These are phyloP conservation scores for Lepraria neglecta DNA, from an alignment of 495 filamentous ascomycete species.

Conservation along the genomic window DNA sequence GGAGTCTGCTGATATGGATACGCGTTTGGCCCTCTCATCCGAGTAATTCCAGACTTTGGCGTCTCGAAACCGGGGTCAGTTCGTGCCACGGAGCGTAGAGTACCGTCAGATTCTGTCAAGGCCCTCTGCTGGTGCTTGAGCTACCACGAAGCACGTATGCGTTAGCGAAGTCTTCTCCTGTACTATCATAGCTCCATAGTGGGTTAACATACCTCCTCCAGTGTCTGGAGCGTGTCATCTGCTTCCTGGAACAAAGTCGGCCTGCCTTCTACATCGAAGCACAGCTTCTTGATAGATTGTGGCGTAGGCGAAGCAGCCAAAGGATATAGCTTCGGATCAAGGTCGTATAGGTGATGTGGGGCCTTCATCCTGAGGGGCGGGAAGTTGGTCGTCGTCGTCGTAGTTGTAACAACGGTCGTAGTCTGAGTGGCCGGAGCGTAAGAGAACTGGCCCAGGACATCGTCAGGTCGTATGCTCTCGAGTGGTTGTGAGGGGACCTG, in stretches of 20 bases:
- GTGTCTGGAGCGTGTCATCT: constrained; percentile 48
- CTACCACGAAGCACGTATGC: constrained; percentile 31
- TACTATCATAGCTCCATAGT: not conserved
- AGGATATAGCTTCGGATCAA: constrained; percentile 86
- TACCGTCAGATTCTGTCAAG: constrained; percentile 50
- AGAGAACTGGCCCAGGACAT: constrained; percentile 55
- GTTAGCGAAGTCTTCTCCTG: constrained; percentile 19
- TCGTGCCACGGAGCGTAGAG: constrained; percentile 45
- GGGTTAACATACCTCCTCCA: constrained; percentile 50
- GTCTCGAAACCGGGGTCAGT: constrained; percentile 27
- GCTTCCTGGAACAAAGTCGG: constrained; percentile 63
- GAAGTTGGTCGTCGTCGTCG: constrained; percentile 83
- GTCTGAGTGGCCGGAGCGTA: constrained; percentile 67
- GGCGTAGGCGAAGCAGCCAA: constrained; percentile 78
- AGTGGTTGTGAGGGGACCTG: constrained; percentile 24
- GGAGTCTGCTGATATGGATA: constrained; percentile 2
- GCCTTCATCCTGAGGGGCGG: constrained; percentile 75
- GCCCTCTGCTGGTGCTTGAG: constrained; percentile 44
- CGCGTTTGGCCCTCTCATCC: not conserved
- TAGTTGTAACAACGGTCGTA: constrained; percentile 85
- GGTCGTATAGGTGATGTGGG: constrained; percentile 62
- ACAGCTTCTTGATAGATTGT: constrained; percentile 61
- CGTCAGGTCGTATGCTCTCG: constrained; percentile 29
- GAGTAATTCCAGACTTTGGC: constrained; percentile 13
- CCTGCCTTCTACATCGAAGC: constrained; percentile 62